Evolutionary conservation across 768 basidiomycete genomes (phyloP), one percentile per base, ranked within the genome.

Genomic region (Boletus subcaerulescens): DNA sequence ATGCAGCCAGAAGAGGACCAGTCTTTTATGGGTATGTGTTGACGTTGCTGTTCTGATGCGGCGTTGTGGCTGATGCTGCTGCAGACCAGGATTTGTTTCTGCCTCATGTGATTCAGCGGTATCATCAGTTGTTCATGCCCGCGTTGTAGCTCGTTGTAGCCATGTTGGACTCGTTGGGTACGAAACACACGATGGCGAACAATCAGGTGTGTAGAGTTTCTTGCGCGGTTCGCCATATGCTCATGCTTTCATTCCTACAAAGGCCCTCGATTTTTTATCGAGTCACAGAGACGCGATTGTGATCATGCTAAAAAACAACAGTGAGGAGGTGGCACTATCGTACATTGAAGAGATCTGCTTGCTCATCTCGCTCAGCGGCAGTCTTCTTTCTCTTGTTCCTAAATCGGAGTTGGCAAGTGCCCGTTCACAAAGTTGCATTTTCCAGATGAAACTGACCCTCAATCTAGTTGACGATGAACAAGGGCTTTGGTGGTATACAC

Each of bases 81-180:
- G 13, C 60, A 94, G 93, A 93, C 61, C 81, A 83, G 40, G 87
- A 92, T 60, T 82, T 84, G n/a, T 94, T 95, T 77, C 76, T 95
- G 12, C 93, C 93, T 5, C 87, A 89, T 0, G 90, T 89, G 1
- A 81, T 93, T 18, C 86, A 91, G 51, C 84, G 96, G 35, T 94
- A 97, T 67, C 93, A 97, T 63, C 94, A 97, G 64, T 71, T 97
- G 1, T 80, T 97, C 61, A 82, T 93, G 73, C 94, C 93, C 0
- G 86, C 88, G 5, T 68, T 98, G 40, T 93, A 97, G 68, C 78
- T 97, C 18, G 79, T 91, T 13, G 80, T 85, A 52, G 86, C 84
- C 9, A 81, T 92, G 52, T 73, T 96, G 29, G 83, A 91, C 4
- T 88, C 87, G n/a, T 71, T 93, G 11, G 89, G 91, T 12, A 73